Base-by-base conservation (phyloP, 2,329 filamentous ascomycete genomes). In the Fusarium stilboides region DNA sequence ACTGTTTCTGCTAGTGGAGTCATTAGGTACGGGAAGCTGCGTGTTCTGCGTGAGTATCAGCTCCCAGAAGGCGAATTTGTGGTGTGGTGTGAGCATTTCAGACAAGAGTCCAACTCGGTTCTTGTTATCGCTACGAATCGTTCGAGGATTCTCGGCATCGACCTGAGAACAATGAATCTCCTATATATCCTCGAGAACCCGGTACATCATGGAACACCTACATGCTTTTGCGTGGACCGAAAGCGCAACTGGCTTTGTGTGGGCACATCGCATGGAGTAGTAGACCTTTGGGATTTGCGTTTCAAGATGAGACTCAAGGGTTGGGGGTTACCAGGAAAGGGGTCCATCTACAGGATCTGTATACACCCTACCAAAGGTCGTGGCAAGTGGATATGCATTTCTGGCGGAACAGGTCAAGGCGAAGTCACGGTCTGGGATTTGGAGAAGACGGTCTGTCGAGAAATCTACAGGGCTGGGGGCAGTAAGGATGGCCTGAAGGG, bases 391-490 rank as follows among this genome's bases (percentile, higher is more conserved):
- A 88, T 98, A 2, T 97, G 94, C 77, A 91, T 98, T 10, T 91
- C 94, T 4, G 94, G 95, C 17, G 94, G 95, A 10, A 97, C 92
- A 9, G 92, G 90, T 6, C 90, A 93, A 65, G 94, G 94, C 17
- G 96, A 99, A 77, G 89, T 99, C 33, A 97, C 94, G 0, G 92
- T 97, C 1, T 99, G 96, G 96, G 96, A 98, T 75, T 85, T 98
- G 17, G 95, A 98, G 77, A 97, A 95, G 80, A 89, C 90, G 9
- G 87, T 92, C 45, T 99, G 96, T 75, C 89, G 93, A 62, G 94
- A 98, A 77, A 91, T 98, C 2, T 97, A 97, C 77, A 90, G 94
- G 81, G 91, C 77, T 77, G 87, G 89, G 3, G 87, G 88, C 26
- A 84, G 82, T 52, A 87, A 89, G 80, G 86, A 91, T 60, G 82